Percentiles rank a stretch among this genome's conserved stretches.
These are phyloP conservation scores for Houttuynia cordata DNA, from an alignment of 164 flowering plant genomes.

Conservation along the genomic window DNA sequence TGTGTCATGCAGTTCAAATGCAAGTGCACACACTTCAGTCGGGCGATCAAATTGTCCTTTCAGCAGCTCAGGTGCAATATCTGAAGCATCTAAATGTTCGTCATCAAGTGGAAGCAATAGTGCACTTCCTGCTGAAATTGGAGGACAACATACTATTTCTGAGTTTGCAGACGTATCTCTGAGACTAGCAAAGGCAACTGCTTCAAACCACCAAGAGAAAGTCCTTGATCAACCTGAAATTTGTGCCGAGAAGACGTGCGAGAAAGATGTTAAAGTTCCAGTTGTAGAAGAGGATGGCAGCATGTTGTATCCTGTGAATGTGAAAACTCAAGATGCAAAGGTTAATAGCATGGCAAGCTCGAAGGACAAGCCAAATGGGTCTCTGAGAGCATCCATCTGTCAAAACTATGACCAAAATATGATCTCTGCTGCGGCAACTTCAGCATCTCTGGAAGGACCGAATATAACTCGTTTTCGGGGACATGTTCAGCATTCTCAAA, in stretches of 20 bases:
- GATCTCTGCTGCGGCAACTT: slow-evolving; percentile 16
- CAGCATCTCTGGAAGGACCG: slow-evolving; percentile 12
- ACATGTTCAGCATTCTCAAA: slow-evolving; percentile 10
- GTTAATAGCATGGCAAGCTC: neutral
- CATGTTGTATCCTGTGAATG: slow-evolving; percentile 4
- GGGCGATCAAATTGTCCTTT: neutral
- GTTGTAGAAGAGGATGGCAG: slow-evolving; percentile 11
- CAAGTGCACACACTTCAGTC: neutral
- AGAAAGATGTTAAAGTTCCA: slow-evolving; percentile 11
- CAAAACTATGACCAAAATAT: slow-evolving; percentile 8
- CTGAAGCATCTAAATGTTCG: slow-evolving; percentile 2
- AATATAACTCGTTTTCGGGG: slow-evolving; percentile 9
- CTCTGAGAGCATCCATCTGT: no score
- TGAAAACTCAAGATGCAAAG: slow-evolving; percentile 15
- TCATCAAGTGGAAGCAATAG: slow-evolving; percentile 7
- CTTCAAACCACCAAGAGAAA: slow-evolving; percentile 18
- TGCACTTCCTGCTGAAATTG: slow-evolving; percentile 21
- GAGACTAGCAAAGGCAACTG: slow-evolving; percentile 14
- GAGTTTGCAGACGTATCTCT: slow-evolving; percentile 16
- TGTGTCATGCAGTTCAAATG: neutral
- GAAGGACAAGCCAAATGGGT: slow-evolving; percentile 2
- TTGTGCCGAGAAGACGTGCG: slow-evolving; percentile 22
- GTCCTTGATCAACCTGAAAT: slow-evolving; percentile 17
- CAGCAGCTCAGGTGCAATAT: slow-evolving; percentile 8
- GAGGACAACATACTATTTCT: slow-evolving; percentile 12